These are phyloP conservation scores for Garcia nutans DNA, from an alignment of 345 rosid genomes.

Conservation along the genomic window DNA sequence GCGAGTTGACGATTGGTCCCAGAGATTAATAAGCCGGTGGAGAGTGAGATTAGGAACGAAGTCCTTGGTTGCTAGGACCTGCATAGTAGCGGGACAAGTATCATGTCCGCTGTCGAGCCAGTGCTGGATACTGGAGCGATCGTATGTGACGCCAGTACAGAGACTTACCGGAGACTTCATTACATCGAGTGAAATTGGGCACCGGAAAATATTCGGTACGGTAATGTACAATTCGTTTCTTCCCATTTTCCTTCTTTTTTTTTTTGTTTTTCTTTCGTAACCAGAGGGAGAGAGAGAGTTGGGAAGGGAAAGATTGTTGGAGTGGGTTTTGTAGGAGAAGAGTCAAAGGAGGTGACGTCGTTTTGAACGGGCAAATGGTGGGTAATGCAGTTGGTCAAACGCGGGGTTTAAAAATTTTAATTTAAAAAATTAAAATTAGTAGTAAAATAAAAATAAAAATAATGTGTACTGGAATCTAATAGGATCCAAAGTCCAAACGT, in stretches of 20 bases:
- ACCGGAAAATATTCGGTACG: constrained; percentile 26
- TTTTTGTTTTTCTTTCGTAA: neutral
- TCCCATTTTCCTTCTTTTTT: constrained; percentile 22
- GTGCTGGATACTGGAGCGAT: constrained; percentile 32
- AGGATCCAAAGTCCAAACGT: neutral
- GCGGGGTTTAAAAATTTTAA: neutral
- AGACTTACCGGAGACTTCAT: constrained; percentile 34
- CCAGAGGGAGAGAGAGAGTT: neutral
- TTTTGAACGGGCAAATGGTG: neutral
- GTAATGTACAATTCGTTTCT: constrained; percentile 27
- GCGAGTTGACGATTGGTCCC: constrained; percentile 12
- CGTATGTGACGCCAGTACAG: constrained; percentile 34
- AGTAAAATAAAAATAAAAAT: no score
- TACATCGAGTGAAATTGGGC: constrained; percentile 31
- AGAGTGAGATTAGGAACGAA: constrained; percentile 31
- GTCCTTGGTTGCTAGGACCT: constrained; percentile 27
- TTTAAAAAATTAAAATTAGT: neutral
- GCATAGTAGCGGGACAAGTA: constrained; percentile 36
- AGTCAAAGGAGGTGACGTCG: constrained; percentile 29
- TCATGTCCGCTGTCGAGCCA: constrained; percentile 35
- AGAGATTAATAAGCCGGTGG: constrained; percentile 27
- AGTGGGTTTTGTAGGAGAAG: constrained; percentile 17
- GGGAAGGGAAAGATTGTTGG: neutral
- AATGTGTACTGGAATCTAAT: neutral
- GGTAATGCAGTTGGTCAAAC: constrained; percentile 23